phyloP scores from a whole-genome alignment of 2,329 filamentous ascomycete genomes.

The Fusarium graminum region DNA sequence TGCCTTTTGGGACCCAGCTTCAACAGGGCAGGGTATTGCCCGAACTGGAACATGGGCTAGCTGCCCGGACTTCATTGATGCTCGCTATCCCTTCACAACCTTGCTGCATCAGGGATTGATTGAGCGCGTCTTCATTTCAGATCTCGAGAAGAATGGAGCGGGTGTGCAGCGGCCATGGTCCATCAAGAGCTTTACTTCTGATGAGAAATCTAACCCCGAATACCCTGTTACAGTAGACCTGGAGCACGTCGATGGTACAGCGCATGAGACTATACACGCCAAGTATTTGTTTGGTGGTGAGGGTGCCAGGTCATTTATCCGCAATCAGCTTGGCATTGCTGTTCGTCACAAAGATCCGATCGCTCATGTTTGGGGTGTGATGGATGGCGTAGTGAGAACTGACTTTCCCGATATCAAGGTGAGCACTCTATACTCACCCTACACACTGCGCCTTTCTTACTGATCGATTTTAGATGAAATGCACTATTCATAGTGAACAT shows the following conservation, averaged over 20 bases:
- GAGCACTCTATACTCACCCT: conserved; percentile 20
- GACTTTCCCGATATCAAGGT: conserved; percentile 84
- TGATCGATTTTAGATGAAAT: conserved; percentile 74
- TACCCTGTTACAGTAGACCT: conserved; percentile 87
- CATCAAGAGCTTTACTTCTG: conserved; percentile 71
- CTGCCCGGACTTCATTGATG: conserved; percentile 86
- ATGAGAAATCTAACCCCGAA: conserved; percentile 66
- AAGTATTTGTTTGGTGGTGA: conserved; percentile 81
- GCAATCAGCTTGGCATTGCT: conserved; percentile 75
- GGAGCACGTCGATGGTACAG: conserved; percentile 79
- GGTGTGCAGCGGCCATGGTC: conserved; percentile 74
- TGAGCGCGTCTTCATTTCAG: conserved; percentile 76
- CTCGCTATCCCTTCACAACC: conserved; percentile 77
- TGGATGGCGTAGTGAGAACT: conserved; percentile 79
- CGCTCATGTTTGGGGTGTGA: conserved; percentile 80
- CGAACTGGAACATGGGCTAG: conserved; percentile 84
- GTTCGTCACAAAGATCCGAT: conserved; percentile 79
- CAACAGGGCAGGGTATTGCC: conserved; percentile 68
- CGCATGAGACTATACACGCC: conserved; percentile 74
- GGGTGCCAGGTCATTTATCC: conserved; percentile 75
- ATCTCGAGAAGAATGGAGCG: conserved; percentile 72
- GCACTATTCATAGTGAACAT: conserved; percentile 78
- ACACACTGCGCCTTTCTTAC: conserved; percentile 2
- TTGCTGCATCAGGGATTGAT: conserved; percentile 79
- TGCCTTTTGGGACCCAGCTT: conserved; percentile 77